phyloP scores from a whole-genome alignment of 1,284 basidiomycete species.

The Ustilago cynodontis region DNA sequence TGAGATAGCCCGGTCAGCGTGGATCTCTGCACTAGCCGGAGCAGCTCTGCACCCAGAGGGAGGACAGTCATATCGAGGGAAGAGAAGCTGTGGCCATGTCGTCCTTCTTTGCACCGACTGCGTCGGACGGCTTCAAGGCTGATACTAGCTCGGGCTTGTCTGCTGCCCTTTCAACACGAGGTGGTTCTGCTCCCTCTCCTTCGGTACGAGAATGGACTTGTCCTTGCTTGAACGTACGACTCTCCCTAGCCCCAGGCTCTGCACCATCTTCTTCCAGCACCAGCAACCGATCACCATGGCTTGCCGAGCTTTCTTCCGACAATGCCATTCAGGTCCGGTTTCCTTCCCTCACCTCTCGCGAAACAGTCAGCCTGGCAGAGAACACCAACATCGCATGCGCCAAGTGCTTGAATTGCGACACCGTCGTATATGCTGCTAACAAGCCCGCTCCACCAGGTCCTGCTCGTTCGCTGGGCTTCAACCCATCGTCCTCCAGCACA shows the following conservation, averaged over 20 bases:
- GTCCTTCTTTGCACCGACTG: slow-evolving; percentile 12
- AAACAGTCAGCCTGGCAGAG: slow-evolving; percentile 35
- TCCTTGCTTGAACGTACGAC: slow-evolving; percentile 48
- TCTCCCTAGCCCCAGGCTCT: slow-evolving; percentile 23
- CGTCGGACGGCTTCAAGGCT: slow-evolving; percentile 6
- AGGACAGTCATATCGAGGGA: neutral
- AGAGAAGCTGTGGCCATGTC: slow-evolving; percentile 11
- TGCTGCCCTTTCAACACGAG: slow-evolving; percentile 23
- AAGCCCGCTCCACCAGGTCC: slow-evolving; percentile 51
- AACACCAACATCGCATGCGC: slow-evolving; percentile 43
- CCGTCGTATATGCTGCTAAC: slow-evolving; percentile 43
- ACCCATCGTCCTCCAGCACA: slow-evolving; percentile 27
- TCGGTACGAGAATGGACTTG: slow-evolving; percentile 43
- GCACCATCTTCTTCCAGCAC: neutral
- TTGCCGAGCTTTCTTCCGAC: slow-evolving; percentile 38
- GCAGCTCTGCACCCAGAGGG: neutral
- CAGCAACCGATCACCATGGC: slow-evolving; percentile 18
- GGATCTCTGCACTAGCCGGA: neutral
- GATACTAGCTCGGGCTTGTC: slow-evolving; percentile 23
- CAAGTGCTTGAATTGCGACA: slow-evolving; percentile 51
- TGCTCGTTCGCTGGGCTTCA: slow-evolving; percentile 44
- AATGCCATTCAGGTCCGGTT: slow-evolving; percentile 39
- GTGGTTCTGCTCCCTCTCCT: slow-evolving; percentile 12
- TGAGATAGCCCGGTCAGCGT: neutral
- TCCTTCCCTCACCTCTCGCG: slow-evolving; percentile 43